Evolutionary conservation across 179 eudicot species (phyloP).

Genomic region (Carnegiea gigantea): DNA sequence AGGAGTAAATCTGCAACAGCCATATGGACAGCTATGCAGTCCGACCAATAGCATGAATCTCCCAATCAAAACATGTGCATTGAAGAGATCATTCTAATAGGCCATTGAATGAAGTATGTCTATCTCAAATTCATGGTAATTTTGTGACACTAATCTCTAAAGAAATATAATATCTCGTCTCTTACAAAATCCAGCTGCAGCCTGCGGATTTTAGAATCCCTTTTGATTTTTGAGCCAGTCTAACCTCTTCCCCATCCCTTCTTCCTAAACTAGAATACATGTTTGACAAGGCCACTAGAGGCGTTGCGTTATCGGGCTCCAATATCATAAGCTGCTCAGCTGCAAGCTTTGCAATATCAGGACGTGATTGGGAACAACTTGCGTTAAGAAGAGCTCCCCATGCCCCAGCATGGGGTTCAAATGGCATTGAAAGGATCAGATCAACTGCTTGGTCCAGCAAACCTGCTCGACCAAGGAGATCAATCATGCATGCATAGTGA

Average conservation of each 20-base stretch:
- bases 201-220: slow-evolving; percentile 58
- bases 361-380: slow-evolving; percentile 45
- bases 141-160: background rate
- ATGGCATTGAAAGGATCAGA: slow-evolving; percentile 52
- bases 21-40: background rate
- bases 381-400: slow-evolving; percentile 80
- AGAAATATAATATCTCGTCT: slow-evolving; percentile 30
- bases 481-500: slow-evolving; percentile 76
- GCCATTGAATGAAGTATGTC: background rate
- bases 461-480: slow-evolving; percentile 67
- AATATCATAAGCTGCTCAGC: slow-evolving; percentile 42
- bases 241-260: slow-evolving; percentile 45
- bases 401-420: slow-evolving; percentile 54
- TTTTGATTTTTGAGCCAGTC: slow-evolving; percentile 36
- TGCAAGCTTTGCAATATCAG: slow-evolving; percentile 64
- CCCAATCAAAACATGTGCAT: background rate
- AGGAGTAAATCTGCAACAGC: background rate
- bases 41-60: background rate
- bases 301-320: slow-evolving; percentile 55
- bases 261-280: slow-evolving; percentile 40
- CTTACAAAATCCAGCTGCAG: slow-evolving; percentile 60
- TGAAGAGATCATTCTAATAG: background rate
- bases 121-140: background rate
- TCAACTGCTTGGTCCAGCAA: slow-evolving; percentile 54
- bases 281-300: slow-evolving; percentile 58